Evolutionary conservation across 75 land plant genomes (phyloP).

Genomic region (Cunninghamia lanceolata): DNA sequence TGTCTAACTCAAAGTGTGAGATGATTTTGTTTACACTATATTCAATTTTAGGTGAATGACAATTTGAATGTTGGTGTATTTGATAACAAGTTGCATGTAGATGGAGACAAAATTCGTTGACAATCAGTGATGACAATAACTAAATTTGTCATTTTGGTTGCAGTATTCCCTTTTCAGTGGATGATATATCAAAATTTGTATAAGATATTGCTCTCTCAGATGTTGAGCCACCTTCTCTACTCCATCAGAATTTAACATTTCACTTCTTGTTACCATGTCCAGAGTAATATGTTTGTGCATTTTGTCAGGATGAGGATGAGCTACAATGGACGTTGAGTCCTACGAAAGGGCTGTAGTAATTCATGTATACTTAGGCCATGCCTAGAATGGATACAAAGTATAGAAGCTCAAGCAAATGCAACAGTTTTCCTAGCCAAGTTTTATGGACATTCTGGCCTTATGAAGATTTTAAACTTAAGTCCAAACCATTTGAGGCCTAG

Average conservation of each 20-base stretch:
- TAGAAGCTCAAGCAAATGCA: no score
- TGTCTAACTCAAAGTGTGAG: not conserved
- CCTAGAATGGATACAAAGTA: no score
- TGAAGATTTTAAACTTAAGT: no score
- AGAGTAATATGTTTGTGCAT: no score
- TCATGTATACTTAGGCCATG: no score
- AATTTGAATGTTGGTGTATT: not conserved
- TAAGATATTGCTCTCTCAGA: constrained; percentile 60
- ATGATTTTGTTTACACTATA: not conserved
- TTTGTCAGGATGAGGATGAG: no score
- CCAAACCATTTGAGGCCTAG: no score
- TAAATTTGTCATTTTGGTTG: constrained; percentile 9
- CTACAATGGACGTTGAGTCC: no score
- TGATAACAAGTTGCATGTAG: not conserved
- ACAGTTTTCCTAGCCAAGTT: no score
- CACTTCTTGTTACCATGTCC: constrained; percentile 67
- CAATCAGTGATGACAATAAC: not conserved
- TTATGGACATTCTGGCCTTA: no score
- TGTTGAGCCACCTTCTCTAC: constrained; percentile 73
- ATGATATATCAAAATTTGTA: constrained; percentile 72
- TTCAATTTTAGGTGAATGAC: not conserved
- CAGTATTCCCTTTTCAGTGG: constrained; percentile 93
- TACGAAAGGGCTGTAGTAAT: no score
- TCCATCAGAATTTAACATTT: constrained; percentile 78
- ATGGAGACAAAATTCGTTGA: not conserved